Base-by-base conservation (phyloP, 2,329 filamentous ascomycete genomes). In the Beauveria asiatica region DNA sequence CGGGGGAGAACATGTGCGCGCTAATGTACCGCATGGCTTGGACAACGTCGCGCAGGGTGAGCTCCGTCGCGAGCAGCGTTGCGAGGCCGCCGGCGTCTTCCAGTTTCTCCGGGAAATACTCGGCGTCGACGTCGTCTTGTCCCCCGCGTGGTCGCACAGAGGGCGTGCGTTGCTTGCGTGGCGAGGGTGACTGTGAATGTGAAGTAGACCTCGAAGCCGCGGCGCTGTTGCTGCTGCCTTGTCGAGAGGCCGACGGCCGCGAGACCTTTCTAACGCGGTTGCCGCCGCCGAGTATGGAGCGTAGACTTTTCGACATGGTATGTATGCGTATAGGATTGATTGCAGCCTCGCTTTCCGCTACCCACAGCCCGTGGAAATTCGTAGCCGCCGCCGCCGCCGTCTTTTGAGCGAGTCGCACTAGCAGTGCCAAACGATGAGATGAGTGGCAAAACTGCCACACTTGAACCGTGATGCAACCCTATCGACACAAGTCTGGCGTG, bases 1-100 rank as follows among this genome's bases (percentile, higher is more conserved):
- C 75, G 1, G 80, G 74, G 44, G 78, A 80, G 74, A 90, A 91
- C 81, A 88, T 89, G 66, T 74, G 77, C 21, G 69, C 72, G 42
- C 80, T 81, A 54, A 87, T 81, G 70, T 86, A 82, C 56, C 80
- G 75, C 68, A 90, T 83, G 23, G 85, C 84, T 68, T 89, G 86
- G 0, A 83, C 77, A 1, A 86, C 80, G 69, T 87, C 83, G 55
- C 82, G 77, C 5, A 88, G 78, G 30, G 76, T 78, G 16, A 84
- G 73, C 64, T 86, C 80, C 37, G 78, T 74, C 13, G 79, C 78
- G 0, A 89, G 74, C 3, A 80, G 76, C 37, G 76, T 74, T 17
- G 83, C 75, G 10, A 84, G 73, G 11, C 86, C 87, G 16, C 86
- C 87, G 16, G 76, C 70, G 65, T 90, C 85, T 49, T 85, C 80